Evolutionary conservation across 805 yeast species (phyloP), one percentile per base, ranked within the genome.

Genomic region (Alloascoidea hylecoeti): DNA sequence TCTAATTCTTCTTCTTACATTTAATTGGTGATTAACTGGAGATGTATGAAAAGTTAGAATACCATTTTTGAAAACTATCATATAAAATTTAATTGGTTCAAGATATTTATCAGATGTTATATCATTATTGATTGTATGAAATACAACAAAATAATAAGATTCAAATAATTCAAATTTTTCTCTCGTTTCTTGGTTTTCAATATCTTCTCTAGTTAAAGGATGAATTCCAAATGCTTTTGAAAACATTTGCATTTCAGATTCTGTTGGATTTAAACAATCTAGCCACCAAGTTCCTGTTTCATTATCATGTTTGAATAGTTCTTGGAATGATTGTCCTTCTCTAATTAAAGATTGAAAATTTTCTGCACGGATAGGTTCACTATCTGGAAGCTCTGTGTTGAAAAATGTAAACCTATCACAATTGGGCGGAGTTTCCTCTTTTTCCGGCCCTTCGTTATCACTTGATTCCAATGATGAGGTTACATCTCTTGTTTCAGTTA

Each of bases 121-220:
- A 55, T 79, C 88, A 55, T 81, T 80, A 15, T 84, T 72, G n/a
- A n/a, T n/a, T n/a, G n/a, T n/a, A 34, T 88, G 67, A 58, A 92
- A 92, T 61, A 96, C 86, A 18, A 92, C 83, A 47, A 89, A 75
- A 55, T 89, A 92, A 56, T 89, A 89, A 45, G 82, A 81, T 50
- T 81, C 78, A 61, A 89, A 89, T 23, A 92, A 57, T 58, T 89
- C 98, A 15, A 89, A 96, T 52, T 89, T 89, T 55, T 89, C 98
- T 45, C 97, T 72, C 1, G 95, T 81, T 53, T 89, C 98, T 2
- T 95, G 95, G 18, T 88, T 59, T 42, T 82, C 80, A 36, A 89
- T 88, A 59, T 89, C 98, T 53, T 89, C 98, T 0, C 96, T 83
- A 0, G 98, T 89, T 48, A 89, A 68, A 0, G 98, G 98, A 57